Base-by-base conservation (phyloP, 768 basidiomycete genomes). In the Chalciporus piperatus region DNA sequence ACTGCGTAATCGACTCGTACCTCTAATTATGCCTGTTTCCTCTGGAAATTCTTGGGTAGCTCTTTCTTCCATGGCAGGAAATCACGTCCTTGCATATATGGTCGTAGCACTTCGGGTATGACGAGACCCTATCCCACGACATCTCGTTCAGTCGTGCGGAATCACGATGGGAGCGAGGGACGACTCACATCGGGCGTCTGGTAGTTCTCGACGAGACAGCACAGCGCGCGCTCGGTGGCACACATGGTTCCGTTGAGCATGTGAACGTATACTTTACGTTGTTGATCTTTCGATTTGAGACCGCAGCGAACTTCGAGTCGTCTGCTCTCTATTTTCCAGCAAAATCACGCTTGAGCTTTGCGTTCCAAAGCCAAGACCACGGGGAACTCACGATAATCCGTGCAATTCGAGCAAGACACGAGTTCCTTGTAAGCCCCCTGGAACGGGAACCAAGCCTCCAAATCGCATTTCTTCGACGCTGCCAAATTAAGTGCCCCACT, bases 391-490 rank as follows among this genome's bases (percentile, higher is more conserved):
- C 96, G 97, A 71, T 99, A 98, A 69, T 98, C 97, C 19, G 96
- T 98, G 74, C 97, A 99, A 69, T 99, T 99, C 66, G 92, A 94
- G 69, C 93, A 95, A 59, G 91, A 94, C 33, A 98, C 97, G 38
- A 99, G 76, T 76, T 99, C 97, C 77, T 98, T 99, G 77, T 95
- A 94, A 46, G 78, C 85, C 45, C 84, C 85, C 72, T 98, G 97
- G 82, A 92, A 98, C 2, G 97, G 97, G 81, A 99, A 99, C 92
- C 94, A 99, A 51, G 97, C 97, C 72, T 99, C 97, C 53, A 99
- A 70, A 71, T 99, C 97, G 68, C 87, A 92, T 75, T 99, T 99
- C 75, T 97, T 93, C 45, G 95, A 82, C 20, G 97, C 97, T 0
- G 97, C 97, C 59, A 98, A 80, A 72, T 99, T 99, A 59, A 99